These are phyloP conservation scores for Chlorella sp. DNA, from an alignment of 139 green algal species.

Conservation along the genomic window DNA sequence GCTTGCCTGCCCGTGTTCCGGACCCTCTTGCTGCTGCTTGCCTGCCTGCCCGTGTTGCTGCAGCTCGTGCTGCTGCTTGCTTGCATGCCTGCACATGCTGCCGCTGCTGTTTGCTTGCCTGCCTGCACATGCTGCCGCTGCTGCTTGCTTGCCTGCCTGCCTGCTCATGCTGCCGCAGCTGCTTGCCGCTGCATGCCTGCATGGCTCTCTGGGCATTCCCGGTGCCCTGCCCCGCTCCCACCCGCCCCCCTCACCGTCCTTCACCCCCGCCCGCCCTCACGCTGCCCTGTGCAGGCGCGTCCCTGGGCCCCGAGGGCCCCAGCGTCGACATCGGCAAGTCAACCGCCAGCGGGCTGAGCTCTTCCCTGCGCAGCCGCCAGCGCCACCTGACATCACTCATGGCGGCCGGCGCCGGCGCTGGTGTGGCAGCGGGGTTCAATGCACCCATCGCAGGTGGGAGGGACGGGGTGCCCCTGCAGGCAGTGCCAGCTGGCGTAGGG, in stretches of 20 bases:
- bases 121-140: too few species aligned
- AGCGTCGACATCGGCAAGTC: slow-evolving; percentile 93
- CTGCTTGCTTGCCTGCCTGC: too few species aligned
- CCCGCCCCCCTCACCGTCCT: neutral
- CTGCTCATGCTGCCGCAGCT: neutral
- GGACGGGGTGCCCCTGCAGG: neutral
- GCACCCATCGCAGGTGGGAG: slow-evolving; percentile 76
- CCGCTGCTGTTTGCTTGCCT: neutral
- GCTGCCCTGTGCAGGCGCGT: slow-evolving; percentile 66
- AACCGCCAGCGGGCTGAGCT: slow-evolving; percentile 68
- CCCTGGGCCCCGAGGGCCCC: slow-evolving; percentile 92
- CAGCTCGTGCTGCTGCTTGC: neutral
- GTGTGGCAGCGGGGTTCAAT: slow-evolving; percentile 94
- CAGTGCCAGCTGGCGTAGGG: neutral
- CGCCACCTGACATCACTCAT: slow-evolving; percentile 77
- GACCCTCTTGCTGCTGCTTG: neutral
- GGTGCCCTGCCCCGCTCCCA: slow-evolving; percentile 42
- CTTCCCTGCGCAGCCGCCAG: slow-evolving; percentile 64
- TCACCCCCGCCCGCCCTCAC: neutral
- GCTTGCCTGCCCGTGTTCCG: neutral
- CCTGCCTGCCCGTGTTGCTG: neutral
- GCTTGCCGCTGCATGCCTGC: neutral
- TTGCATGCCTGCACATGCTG: neutral
- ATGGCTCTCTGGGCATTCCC: neutral
- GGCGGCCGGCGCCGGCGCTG: slow-evolving; percentile 89